These are phyloP conservation scores for Arthrobotrys sphaeroides DNA, from an alignment of 2,329 filamentous ascomycete species.

Conservation along the genomic window DNA sequence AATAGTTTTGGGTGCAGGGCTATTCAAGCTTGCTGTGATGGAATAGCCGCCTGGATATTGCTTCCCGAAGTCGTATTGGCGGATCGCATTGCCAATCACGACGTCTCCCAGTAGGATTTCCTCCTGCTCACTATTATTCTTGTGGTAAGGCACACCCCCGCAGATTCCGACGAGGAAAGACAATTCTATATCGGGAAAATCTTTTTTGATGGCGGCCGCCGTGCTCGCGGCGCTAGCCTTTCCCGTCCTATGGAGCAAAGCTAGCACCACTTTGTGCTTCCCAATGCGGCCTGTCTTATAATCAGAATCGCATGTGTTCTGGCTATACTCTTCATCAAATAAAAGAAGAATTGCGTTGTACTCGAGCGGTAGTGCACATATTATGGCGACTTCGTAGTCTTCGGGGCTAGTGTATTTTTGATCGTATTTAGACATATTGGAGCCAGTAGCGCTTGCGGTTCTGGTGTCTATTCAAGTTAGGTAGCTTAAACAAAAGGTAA, in stretches of 20 bases:
- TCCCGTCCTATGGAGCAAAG: constrained; percentile 48
- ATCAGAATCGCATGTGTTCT: not conserved
- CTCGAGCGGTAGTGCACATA: no score
- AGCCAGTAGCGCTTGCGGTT: no score
- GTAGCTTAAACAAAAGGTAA: no score
- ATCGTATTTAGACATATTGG: no score
- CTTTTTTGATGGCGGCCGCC: constrained; percentile 38
- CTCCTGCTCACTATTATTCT: no score
- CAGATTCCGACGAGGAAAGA: constrained; percentile 56
- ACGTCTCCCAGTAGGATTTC: constrained; percentile 60
- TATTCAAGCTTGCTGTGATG: not conserved
- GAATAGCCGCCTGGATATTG: not conserved
- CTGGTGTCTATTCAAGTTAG: no score
- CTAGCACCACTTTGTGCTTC: constrained; percentile 54
- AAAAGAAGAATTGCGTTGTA: not conserved
- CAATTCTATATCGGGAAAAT: constrained; percentile 54
- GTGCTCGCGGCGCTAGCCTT: constrained; percentile 37
- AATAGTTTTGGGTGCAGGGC: not conserved
- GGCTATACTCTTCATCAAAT: not conserved
- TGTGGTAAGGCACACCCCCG: constrained; percentile 48
- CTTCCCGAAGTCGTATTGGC: constrained; percentile 29
- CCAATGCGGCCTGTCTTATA: not conserved
- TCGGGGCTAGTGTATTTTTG: no score
- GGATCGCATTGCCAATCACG: constrained; percentile 58
- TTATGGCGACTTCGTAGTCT: no score